A percentile compares a stretch with the other conserved stretches of the same genome.
phyloP scores from a whole-genome alignment of 1,139 yeast genomes.

The Protomyces arabidopsidicola region DNA sequence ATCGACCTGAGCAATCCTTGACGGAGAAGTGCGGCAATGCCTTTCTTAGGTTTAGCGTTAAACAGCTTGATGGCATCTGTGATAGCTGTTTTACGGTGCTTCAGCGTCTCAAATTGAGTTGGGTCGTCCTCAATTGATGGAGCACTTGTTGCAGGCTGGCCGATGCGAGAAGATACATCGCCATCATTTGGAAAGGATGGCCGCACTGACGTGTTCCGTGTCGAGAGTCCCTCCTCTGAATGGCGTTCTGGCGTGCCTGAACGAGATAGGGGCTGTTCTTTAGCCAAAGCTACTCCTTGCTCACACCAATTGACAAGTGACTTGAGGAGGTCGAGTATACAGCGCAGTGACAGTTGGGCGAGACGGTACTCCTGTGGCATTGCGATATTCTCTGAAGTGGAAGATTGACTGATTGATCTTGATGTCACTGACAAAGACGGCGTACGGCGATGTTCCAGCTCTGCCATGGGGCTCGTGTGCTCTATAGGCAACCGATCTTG shows the following conservation, averaged over 20 bases:
- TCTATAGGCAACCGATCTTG: slow-evolving; percentile 38
- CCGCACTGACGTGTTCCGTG: too few species aligned
- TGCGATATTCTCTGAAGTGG: slow-evolving; percentile 26
- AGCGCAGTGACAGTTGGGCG: slow-evolving; percentile 73
- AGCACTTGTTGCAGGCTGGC: neutral
- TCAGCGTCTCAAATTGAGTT: slow-evolving; percentile 75
- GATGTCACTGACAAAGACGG: slow-evolving; percentile 33
- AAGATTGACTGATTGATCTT: slow-evolving; percentile 8
- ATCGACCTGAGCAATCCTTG: slow-evolving; percentile 60
- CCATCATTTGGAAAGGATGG: too few species aligned
- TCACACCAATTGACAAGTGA: slow-evolving; percentile 88
- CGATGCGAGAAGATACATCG: neutral
- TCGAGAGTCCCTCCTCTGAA: neutral
- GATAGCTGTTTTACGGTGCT: slow-evolving; percentile 75
- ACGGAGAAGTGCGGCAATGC: slow-evolving; percentile 58
- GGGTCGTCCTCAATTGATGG: slow-evolving; percentile 54
- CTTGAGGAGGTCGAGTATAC: slow-evolving; percentile 75
- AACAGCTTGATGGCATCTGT: slow-evolving; percentile 74
- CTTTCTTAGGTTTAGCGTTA: slow-evolving; percentile 79
- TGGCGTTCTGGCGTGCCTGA: neutral
- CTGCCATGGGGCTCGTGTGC: neutral
- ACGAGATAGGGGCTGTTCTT: neutral
- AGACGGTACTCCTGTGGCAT: slow-evolving; percentile 75
- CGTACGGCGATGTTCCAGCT: slow-evolving; percentile 31
- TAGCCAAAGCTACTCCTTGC: slow-evolving; percentile 50